phyloP scores from a whole-genome alignment of 768 basidiomycete species.

The Mycena vulgaris region DNA sequence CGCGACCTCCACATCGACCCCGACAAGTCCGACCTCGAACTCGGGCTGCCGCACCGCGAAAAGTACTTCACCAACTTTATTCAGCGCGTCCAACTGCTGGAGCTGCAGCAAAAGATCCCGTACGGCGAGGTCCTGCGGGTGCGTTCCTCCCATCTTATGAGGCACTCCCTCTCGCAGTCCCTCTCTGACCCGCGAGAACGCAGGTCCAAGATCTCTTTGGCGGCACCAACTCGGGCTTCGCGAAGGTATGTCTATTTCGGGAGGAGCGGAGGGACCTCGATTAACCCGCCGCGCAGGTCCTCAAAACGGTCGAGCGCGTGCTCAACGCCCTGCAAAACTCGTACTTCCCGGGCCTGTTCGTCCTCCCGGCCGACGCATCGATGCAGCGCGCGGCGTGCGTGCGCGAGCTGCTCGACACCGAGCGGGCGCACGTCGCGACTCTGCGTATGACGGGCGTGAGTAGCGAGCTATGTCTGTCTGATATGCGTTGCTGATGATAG shows the following conservation, averaged over 20 bases:
- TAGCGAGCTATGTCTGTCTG: neutral
- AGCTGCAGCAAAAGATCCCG: slow-evolving; percentile 50
- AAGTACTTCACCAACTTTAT: slow-evolving; percentile 53
- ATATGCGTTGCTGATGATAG: slow-evolving; percentile 10
- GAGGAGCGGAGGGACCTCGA: too few relatives aligned
- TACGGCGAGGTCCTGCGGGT: slow-evolving; percentile 58
- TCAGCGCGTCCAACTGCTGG: slow-evolving; percentile 51
- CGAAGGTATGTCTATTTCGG: too few relatives aligned
- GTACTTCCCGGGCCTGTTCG: slow-evolving; percentile 55
- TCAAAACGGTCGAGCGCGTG: slow-evolving; percentile 54
- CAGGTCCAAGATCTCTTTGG: slow-evolving; percentile 53
- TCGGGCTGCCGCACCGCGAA: slow-evolving; percentile 48
- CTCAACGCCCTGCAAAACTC: slow-evolving; percentile 52
- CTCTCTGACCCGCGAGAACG: neutral
- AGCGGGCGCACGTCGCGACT: slow-evolving; percentile 48
- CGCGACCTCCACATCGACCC: slow-evolving; percentile 45
- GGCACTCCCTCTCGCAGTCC: too few relatives aligned
- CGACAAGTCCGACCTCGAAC: slow-evolving; percentile 49
- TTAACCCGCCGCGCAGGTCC: too few relatives aligned
- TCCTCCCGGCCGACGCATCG: slow-evolving; percentile 45
- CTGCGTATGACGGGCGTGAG: slow-evolving; percentile 51
- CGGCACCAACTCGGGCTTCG: slow-evolving; percentile 49
- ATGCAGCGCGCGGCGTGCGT: slow-evolving; percentile 44
- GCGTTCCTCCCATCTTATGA: neutral
- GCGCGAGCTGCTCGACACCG: slow-evolving; percentile 51